Percentiles rank a stretch among this genome's conserved stretches.
phyloP scores from a whole-genome alignment of 1,284 basidiomycete species.

The Naganishia sp. region DNA sequence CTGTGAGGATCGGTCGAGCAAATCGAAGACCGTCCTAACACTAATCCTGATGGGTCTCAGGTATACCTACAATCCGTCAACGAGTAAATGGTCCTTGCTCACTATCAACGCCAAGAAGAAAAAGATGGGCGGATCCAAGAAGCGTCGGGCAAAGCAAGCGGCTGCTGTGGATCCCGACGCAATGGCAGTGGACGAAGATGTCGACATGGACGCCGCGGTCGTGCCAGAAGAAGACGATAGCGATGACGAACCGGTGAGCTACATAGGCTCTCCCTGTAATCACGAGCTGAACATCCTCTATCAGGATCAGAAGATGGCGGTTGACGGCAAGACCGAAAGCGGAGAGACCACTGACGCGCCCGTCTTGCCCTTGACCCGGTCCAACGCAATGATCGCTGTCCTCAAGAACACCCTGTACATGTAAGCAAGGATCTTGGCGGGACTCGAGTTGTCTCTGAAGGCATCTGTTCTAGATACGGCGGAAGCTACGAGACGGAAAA shows the following conservation, averaged over 20 bases:
- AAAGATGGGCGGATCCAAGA: slow-evolving; percentile 52
- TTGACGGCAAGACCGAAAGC: slow-evolving; percentile 35
- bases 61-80: slow-evolving; percentile 74
- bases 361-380: slow-evolving; percentile 70
- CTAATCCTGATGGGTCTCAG: slow-evolving; percentile 53
- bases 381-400: slow-evolving; percentile 88
- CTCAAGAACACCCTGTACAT: slow-evolving; percentile 83
- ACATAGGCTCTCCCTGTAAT: neutral
- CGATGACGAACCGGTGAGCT: slow-evolving; percentile 22
- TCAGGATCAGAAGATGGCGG: slow-evolving; percentile 13
- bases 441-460: neutral
- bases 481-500: slow-evolving; percentile 77
- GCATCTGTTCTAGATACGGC: slow-evolving; percentile 64
- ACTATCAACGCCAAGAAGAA: slow-evolving; percentile 33
- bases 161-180: slow-evolving; percentile 38
- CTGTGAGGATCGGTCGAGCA: slow-evolving; percentile 57
- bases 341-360: slow-evolving; percentile 71
- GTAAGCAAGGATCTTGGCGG: slow-evolving; percentile 55
- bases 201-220: slow-evolving; percentile 44
- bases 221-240: slow-evolving; percentile 40
- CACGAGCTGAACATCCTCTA: neutral
- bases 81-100: slow-evolving; percentile 29
- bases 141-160: slow-evolving; percentile 31
- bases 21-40: neutral
- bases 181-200: slow-evolving; percentile 30